These are phyloP conservation scores for Porogramme epimiltina DNA, from an alignment of 1,284 basidiomycete genomes.

Conservation along the genomic window DNA sequence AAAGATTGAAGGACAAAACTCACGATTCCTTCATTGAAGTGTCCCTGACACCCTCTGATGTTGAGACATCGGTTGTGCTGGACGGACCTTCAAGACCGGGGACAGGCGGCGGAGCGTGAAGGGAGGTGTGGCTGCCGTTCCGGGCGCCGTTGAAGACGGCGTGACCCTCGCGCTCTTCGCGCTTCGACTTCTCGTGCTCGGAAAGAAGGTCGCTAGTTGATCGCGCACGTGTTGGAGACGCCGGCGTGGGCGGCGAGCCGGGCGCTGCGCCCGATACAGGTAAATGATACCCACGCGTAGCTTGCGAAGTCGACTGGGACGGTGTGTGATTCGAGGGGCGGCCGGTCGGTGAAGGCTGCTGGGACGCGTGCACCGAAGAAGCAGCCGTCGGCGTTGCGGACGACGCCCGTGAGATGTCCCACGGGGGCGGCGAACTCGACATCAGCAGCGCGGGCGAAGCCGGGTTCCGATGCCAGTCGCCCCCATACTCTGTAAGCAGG, in stretches of 20 bases:
- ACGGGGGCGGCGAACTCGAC: slow-evolving; percentile 44
- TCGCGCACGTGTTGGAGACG: slow-evolving; percentile 51
- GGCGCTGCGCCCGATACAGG: slow-evolving; percentile 1
- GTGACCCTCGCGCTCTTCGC: slow-evolving; percentile 27
- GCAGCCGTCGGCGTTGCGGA: slow-evolving; percentile 52
- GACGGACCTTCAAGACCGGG: slow-evolving; percentile 10
- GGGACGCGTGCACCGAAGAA: slow-evolving; percentile 34
- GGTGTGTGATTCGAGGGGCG: slow-evolving; percentile 25
- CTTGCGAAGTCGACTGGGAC: slow-evolving; percentile 35
- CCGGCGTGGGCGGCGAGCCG: slow-evolving; percentile 24
- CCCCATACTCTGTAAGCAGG: slow-evolving; percentile 26
- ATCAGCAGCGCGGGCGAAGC: slow-evolving; percentile 65
- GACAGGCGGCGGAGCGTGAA: slow-evolving; percentile 17
- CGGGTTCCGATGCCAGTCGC: slow-evolving; percentile 53
- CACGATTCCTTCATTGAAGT: slow-evolving; percentile 34
- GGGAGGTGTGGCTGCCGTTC: slow-evolving; percentile 23
- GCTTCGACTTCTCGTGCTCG: slow-evolving; percentile 46
- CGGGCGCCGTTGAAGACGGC: slow-evolving; percentile 15
- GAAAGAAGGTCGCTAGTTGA: slow-evolving; percentile 59
- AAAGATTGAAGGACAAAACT: slow-evolving; percentile 12
- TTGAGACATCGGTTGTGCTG: slow-evolving; percentile 19
- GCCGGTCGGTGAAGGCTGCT: slow-evolving; percentile 32
- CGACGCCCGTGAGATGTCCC: slow-evolving; percentile 51
- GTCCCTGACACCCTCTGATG: slow-evolving; percentile 19
- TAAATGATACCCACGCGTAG: slow-evolving; percentile 20